Base-by-base conservation (phyloP, 2,329 filamentous ascomycete genomes). In the Colletotrichum musicola region DNA sequence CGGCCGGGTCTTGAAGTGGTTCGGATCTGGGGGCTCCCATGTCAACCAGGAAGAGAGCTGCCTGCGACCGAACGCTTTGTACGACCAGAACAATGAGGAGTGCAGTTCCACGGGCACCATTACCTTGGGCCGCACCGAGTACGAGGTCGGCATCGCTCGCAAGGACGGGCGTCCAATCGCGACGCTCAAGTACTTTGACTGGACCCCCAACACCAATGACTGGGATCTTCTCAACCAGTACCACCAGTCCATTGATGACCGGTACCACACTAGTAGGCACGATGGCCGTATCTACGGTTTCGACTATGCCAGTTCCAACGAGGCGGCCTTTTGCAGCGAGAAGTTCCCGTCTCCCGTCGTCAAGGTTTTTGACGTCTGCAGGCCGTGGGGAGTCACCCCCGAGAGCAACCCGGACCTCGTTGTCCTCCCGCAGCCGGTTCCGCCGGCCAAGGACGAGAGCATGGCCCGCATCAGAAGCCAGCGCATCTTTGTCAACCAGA, bases 151-250 rank as follows among this genome's bases (percentile, higher is more conserved):
- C 64, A 97, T 99, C 51, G 92, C 94, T 72, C 91, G 93, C 69
- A 88, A 86, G 51, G 88, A 92, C 73, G 91, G 92, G 1, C 88
- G 91, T 68, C 88, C 89, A 7, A 92, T 99, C 71, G 97, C 94
- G 75, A 97, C 93, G 0, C 88, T 99, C 73, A 95, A 90, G 72
- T 99, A 97, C 77, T 92, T 94, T 12, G 96, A 99, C 78, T 99
- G 96, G 96, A 91, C 90, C 0, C 93, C 95, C 14, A 99, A 99
- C 79, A 97, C 92, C 68, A 93, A 91, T 69, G 95, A 99, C 79
- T 89, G 89, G 71, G 96, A 99, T 77, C 88, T 99, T 6, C 90
- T 94, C 74, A 88, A 88, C 57, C 94, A 98, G 76, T 96, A 98
- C 75, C 88, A 87, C 14, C 82, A 85, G 12, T 94, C 94, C 0